A percentile compares a stretch with the other conserved stretches of the same genome.
Conservation (phyloP, 257 asterid species). For the Handroanthus guayacan region DNA sequence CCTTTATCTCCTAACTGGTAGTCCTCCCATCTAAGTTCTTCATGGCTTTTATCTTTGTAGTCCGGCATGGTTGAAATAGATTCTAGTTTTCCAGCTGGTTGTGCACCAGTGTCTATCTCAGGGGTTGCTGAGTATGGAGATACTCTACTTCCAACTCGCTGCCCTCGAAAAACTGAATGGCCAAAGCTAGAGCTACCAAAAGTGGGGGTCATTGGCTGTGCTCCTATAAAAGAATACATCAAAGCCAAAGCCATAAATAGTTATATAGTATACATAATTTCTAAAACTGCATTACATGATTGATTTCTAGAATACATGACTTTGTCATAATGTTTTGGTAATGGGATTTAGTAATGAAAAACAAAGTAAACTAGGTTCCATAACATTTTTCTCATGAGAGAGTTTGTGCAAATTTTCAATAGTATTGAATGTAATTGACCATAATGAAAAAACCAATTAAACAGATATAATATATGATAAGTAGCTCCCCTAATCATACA, state of each 20-base stretch:
- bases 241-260: slow-evolving; percentile 32
- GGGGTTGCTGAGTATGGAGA: slow-evolving; percentile 62
- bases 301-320: no score
- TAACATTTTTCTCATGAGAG: neutral
- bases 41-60: slow-evolving; percentile 75
- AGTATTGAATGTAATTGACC: slow-evolving; percentile 18
- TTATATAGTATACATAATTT: slow-evolving; percentile 19
- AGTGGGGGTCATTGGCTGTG: slow-evolving; percentile 65
- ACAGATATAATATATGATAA: neutral
- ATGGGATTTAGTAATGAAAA: slow-evolving; percentile 10
- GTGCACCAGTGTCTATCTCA: slow-evolving; percentile 53
- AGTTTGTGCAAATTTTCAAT: slow-evolving; percentile 7
- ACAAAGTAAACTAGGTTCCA: neutral
- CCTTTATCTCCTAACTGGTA: slow-evolving; percentile 72
- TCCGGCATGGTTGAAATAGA: slow-evolving; percentile 79
- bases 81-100: slow-evolving; percentile 54
- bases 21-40: slow-evolving; percentile 88
- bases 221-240: slow-evolving; percentile 55
- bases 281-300: slow-evolving; percentile 9
- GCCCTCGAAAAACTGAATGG: slow-evolving; percentile 79
- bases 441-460: neutral
- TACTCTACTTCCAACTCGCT: slow-evolving; percentile 72
- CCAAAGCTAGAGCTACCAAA: slow-evolving; percentile 76
- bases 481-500: slow-evolving; percentile 2
- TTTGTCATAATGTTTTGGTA: neutral